Percentiles rank a stretch among this genome's conserved stretches.
Conservation (phyloP, 2,329 filamentous ascomycete species). For the Pseudogymnoascus destructans region DNA sequence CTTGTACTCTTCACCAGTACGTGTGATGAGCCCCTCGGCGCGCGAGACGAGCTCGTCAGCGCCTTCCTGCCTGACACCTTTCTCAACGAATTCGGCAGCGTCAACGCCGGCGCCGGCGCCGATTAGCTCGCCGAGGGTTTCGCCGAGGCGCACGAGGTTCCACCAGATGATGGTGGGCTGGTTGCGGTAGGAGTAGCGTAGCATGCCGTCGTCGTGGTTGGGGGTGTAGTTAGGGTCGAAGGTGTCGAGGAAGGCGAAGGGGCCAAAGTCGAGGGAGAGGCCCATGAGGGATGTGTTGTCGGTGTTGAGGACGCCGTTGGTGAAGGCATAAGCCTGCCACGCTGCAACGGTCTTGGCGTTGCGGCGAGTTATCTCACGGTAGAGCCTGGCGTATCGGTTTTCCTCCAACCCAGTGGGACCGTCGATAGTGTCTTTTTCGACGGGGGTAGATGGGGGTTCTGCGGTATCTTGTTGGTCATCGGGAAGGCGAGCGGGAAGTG, state of each 20-base stretch:
- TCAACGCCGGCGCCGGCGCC: slow-evolving; percentile 65
- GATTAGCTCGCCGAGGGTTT: slow-evolving; percentile 77
- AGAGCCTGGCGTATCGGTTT: slow-evolving; percentile 78
- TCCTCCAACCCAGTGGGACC: slow-evolving; percentile 56
- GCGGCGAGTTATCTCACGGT: slow-evolving; percentile 71
- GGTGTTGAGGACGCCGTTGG: slow-evolving; percentile 95
- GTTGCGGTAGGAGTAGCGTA: slow-evolving; percentile 85
- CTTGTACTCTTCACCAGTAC: slow-evolving; percentile 77
- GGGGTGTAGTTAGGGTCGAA: slow-evolving; percentile 93
- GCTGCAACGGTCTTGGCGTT: slow-evolving; percentile 81
- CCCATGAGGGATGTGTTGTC: slow-evolving; percentile 92
- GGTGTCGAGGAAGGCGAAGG: slow-evolving; percentile 94
- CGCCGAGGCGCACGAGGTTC: slow-evolving; percentile 87
- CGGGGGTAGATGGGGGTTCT: slow-evolving; percentile 29
- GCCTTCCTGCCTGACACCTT: slow-evolving; percentile 59
- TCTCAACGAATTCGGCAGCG: slow-evolving; percentile 51
- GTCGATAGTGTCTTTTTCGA: slow-evolving; percentile 47
- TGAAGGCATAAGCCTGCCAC: slow-evolving; percentile 99
- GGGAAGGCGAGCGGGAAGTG: slow-evolving; percentile 49
- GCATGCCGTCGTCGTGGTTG: slow-evolving; percentile 83
- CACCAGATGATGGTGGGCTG: slow-evolving; percentile 97
- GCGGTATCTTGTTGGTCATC: slow-evolving; percentile 37
- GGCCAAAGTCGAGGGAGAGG: slow-evolving; percentile 85
- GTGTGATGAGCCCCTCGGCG: slow-evolving; percentile 72
- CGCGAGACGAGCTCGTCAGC: slow-evolving; percentile 59